Conservation (phyloP, 768 basidiomycete species). For the Tulasnella sp. region DNA sequence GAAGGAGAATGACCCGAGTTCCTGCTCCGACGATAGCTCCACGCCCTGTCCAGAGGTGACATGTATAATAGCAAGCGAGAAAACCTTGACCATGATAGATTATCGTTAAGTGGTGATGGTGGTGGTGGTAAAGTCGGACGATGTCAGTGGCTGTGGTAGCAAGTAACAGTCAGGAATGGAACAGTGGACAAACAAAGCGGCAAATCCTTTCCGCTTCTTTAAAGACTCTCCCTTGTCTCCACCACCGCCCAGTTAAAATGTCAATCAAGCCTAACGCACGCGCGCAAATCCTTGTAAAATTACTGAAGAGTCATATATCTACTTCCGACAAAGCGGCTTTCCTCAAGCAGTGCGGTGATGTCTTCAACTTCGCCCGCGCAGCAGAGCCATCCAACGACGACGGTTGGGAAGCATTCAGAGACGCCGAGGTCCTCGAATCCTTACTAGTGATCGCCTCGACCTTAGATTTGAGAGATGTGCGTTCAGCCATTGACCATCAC, state of each 20-base stretch:
- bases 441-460: not conserved
- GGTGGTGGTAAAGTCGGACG: not conserved
- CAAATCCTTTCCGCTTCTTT: not conserved
- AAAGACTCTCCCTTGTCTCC: not conserved
- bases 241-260: not conserved
- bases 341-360: not conserved
- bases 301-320: not conserved
- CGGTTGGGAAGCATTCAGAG: not conserved
- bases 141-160: not conserved
- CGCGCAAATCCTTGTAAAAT: not conserved
- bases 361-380: not conserved
- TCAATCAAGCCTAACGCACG: not conserved
- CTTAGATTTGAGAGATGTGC: not conserved
- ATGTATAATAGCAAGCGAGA: constrained; percentile 68
- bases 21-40: constrained; percentile 63
- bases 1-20: constrained; percentile 89
- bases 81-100: constrained; percentile 71
- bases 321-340: not conserved
- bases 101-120: not conserved
- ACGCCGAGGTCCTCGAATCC: not conserved
- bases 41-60: constrained; percentile 63
- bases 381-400: not conserved
- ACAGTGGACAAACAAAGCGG: not conserved
- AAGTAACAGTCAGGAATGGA: not conserved
- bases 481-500: not conserved